These are phyloP conservation scores for Draba incana DNA, from an alignment of 345 rosid genomes.

Conservation along the genomic window DNA sequence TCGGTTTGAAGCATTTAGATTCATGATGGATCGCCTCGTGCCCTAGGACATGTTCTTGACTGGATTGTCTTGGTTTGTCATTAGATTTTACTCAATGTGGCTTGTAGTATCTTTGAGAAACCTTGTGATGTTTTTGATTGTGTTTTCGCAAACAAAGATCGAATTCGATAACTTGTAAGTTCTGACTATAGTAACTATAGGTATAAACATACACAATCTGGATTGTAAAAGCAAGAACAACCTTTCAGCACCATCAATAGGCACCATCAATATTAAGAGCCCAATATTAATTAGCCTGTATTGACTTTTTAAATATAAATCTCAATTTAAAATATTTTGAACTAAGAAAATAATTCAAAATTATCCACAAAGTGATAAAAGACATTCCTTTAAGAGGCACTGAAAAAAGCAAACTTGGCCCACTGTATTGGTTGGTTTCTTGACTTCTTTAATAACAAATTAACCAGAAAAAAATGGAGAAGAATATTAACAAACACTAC, in stretches of 20 bases:
- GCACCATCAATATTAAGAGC: conserved; percentile 1
- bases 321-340: neutral
- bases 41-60: conserved; percentile 16
- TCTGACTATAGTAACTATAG: neutral
- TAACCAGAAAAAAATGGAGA: neutral
- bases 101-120: neutral
- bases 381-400: neutral
- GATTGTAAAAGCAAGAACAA: neutral
- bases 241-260: conserved; percentile 7
- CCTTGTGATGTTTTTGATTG: conserved; percentile 3
- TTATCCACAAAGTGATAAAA: conserved; percentile 34
- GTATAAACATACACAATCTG: neutral
- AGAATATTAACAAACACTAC: conserved; percentile 23
- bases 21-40: conserved; percentile 16
- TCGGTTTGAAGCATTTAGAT: conserved; percentile 16
- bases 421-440: conserved; percentile 26
- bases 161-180: neutral
- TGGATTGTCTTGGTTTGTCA: neutral
- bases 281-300: too few species aligned
- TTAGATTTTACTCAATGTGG: neutral
- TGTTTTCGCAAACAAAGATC: conserved; percentile 17
- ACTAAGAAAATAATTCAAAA: neutral
- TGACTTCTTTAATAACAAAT: conserved; percentile 9
- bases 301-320: neutral
- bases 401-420: conserved; percentile 18